phyloP scores from a whole-genome alignment of 345 rosid species.

The Euphorbia lathyris region DNA sequence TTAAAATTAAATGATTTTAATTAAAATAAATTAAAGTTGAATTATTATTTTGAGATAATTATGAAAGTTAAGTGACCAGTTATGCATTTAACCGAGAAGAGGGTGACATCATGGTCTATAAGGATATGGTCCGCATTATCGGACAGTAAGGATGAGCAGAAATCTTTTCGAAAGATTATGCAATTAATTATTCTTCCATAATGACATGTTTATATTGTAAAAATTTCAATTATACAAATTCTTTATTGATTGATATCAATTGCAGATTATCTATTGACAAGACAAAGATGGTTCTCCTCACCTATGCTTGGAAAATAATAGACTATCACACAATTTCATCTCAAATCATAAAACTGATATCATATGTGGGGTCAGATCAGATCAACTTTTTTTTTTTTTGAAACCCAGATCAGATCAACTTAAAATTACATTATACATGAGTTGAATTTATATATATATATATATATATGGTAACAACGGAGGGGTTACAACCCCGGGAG shows the following conservation, averaged over 20 bases:
- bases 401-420: too few relatives aligned
- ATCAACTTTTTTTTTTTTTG: too few relatives aligned
- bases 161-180: background rate
- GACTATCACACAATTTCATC: background rate
- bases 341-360: background rate
- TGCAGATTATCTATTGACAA: background rate
- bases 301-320: background rate
- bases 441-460: too few relatives aligned
- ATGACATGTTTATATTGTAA: background rate
- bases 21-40: too few relatives aligned
- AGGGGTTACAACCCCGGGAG: too few relatives aligned
- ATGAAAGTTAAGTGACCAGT: too few relatives aligned
- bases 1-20: too few relatives aligned
- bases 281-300: background rate
- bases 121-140: background rate
- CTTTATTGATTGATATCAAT: background rate
- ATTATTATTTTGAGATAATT: too few relatives aligned
- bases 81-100: too few relatives aligned
- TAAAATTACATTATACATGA: too few relatives aligned
- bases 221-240: background rate
- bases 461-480: too few relatives aligned
- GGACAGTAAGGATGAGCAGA: background rate
- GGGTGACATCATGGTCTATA: slow-evolving; percentile 12
- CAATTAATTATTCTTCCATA: background rate
- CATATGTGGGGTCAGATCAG: too few relatives aligned